Base-by-base conservation (phyloP, 1,284 basidiomycete genomes). In the Cutaneotrichosporon spelunceum region DNA sequence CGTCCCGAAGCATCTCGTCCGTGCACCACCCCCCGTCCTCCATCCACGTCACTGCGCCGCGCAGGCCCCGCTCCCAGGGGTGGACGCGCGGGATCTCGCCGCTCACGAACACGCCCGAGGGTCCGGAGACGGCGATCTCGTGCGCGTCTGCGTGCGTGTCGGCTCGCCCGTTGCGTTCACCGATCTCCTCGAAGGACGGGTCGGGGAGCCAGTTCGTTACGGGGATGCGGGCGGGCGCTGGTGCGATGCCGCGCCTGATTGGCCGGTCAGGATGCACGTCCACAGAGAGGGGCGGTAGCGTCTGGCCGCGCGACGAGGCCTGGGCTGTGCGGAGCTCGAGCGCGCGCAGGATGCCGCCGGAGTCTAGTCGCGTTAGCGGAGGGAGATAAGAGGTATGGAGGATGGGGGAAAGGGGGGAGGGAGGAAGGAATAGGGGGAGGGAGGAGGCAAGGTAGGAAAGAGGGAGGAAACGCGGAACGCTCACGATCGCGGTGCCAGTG, bases 401-500 rank as follows among this genome's bases (percentile, higher is more conserved):
- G n/a, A n/a, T n/a, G n/a, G n/a, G n/a, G n/a, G n/a, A n/a, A n/a
- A n/a, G n/a, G n/a, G n/a, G n/a, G n/a, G n/a, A n/a, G n/a, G n/a
- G n/a, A n/a, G n/a, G n/a, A n/a, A n/a, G n/a, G n/a, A n/a, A n/a
- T n/a, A n/a, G n/a, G n/a, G n/a, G n/a, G n/a, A n/a, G n/a, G n/a
- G n/a, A n/a, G n/a, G n/a, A n/a, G n/a, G n/a, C n/a, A n/a, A n/a
- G n/a, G n/a, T n/a, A n/a, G n/a, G n/a, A n/a, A n/a, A n/a, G n/a
- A n/a, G n/a, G n/a, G n/a, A n/a, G n/a, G n/a, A n/a, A n/a, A 11
- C 10, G 4, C 24, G 24, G 24, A 11, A 19, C 7, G 33, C 70
- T 56, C 44, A 70, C 70, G 89, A 71, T 92, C 90, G 53, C 84
- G 81, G 73, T 91, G 90, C 89, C 90, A 92, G 73, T 92, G 90